A percentile compares a stretch with the other conserved stretches of the same genome.
Evolutionary conservation across 805 yeast species (phyloP).

Genomic region (Metschnikowia aberdeeniae): DNA sequence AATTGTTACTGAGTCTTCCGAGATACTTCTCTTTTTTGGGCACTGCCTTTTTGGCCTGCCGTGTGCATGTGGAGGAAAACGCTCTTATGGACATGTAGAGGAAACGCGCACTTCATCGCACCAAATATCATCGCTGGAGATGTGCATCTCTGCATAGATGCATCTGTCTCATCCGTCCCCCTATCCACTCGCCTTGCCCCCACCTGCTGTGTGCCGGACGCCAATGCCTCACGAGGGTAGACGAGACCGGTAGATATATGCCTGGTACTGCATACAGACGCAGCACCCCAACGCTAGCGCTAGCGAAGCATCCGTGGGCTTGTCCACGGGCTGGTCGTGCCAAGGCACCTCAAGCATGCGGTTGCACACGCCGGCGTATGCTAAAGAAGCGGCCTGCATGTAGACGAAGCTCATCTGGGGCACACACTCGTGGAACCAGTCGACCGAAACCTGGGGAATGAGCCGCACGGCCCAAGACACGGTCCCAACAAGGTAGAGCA

Average conservation of each 20-base stretch:
- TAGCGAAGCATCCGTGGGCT: conserved; percentile 6
- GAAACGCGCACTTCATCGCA: background rate
- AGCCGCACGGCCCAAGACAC: conserved; percentile 11
- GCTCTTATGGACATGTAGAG: conserved; percentile 1
- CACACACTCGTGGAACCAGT: conserved; percentile 14
- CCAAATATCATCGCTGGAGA: too few species aligned
- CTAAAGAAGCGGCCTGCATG: background rate
- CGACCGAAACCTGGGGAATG: conserved; percentile 14
- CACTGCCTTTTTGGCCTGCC: conserved; percentile 13
- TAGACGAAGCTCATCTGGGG: conserved; percentile 4
- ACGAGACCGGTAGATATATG: conserved; percentile 3
- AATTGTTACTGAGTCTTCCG: conserved; percentile 18
- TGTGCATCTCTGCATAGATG: too few species aligned
- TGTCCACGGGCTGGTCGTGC: conserved; percentile 10
- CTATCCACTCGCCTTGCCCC: too few species aligned
- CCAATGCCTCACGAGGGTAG: background rate
- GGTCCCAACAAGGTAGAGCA: conserved; percentile 10
- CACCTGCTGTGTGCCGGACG: background rate
- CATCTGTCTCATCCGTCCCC: too few species aligned
- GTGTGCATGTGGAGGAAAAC: conserved; percentile 11
- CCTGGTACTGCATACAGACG: conserved; percentile 7
- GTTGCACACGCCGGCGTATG: background rate
- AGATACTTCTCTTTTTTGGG: conserved; percentile 10
- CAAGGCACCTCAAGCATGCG: background rate
- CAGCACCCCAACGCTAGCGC: conserved; percentile 1